These are phyloP conservation scores for Xeromyces bisporus DNA, from an alignment of 495 filamentous ascomycete species.

Conservation along the genomic window DNA sequence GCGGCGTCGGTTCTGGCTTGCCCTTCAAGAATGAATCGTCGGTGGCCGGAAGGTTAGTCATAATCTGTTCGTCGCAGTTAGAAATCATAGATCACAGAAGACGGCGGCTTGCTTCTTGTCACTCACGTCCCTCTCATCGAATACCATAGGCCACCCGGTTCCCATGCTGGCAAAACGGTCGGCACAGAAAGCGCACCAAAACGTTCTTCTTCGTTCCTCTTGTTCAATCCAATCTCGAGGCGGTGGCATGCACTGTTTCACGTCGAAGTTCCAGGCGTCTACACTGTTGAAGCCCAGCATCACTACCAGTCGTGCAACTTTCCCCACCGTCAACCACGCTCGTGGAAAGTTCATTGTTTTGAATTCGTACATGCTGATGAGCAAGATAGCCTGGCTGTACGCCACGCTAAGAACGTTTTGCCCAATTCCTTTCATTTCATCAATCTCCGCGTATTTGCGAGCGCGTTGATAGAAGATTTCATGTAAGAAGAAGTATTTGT, in stretches of 20 bases:
- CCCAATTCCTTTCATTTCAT: slow-evolving; percentile 87
- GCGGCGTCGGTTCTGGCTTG: slow-evolving; percentile 49
- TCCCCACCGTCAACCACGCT: slow-evolving; percentile 84
- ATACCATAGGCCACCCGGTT: slow-evolving; percentile 89
- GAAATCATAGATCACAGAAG: not conserved
- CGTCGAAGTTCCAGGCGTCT: slow-evolving; percentile 73
- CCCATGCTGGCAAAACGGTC: slow-evolving; percentile 94
- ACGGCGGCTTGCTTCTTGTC: not conserved
- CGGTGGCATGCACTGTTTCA: slow-evolving; percentile 77
- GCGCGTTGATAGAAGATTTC: slow-evolving; percentile 76
- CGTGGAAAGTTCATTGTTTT: slow-evolving; percentile 96
- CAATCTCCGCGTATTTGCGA: slow-evolving; percentile 74
- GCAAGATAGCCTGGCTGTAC: slow-evolving; percentile 64
- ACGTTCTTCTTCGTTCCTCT: slow-evolving; percentile 81
- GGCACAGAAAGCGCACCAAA: slow-evolving; percentile 82
- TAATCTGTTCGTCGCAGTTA: slow-evolving; percentile 32
- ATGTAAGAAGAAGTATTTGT: slow-evolving; percentile 61
- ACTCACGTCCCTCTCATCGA: slow-evolving; percentile 78
- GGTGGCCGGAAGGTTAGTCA: slow-evolving; percentile 66
- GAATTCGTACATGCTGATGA: slow-evolving; percentile 78
- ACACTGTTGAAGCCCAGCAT: slow-evolving; percentile 92
- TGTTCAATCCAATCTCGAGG: slow-evolving; percentile 84
- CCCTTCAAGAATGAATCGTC: slow-evolving; percentile 81
- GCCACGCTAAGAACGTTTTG: slow-evolving; percentile 70
- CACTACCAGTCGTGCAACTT: slow-evolving; percentile 55